Evolutionary conservation across 202 grass and related monocot species (phyloP), one percentile per base, ranked within the genome.

Genomic region (Saccharum hybrid): DNA sequence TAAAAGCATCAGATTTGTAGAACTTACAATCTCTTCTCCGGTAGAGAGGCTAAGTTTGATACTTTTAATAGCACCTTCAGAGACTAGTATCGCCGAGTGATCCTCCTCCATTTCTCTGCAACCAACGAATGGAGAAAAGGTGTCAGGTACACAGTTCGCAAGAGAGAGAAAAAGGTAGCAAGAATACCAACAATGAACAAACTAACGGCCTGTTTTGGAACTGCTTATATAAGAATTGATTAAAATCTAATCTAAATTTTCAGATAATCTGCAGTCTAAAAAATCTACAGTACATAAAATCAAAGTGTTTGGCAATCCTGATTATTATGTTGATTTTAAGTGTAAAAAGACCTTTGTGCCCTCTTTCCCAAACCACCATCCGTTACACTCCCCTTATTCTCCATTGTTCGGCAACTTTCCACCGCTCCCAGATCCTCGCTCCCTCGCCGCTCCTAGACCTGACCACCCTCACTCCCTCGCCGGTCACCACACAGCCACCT

Each of bases 51-150:
- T 84, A 33, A 95, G 46, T 40, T 90, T 90, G 7, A 95, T 74
- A 3, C 68, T 83, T 63, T 88, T 92, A 23, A 95, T 92, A 41
- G 77, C 21, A 31, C 90, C 93, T 86, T 95, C 93, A 2, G 86
- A 75, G 0, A 95, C 72, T 54, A 84, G 72, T 15, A 87, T 68
- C 36, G 85, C 28, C 3, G 62, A 60, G 54, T 88, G 89, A 57
- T 90, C 87, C 79, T 94, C 85, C 77, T 94, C 93, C 93, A 94
- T 94, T 38, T 88, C 54, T 84, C 46, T 90, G 78, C 62, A 81
- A 52, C 31, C 77, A 49, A 69, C n/a, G 8, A 76, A 34, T 8
- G 61, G 7, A 36, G 23, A 45, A 63, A 28, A 70, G 23, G 21
- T 64, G 6, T 75, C 75, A 59, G 46, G 16, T 18, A 65, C 62